Percentiles rank a stretch among this genome's conserved stretches.
Evolutionary conservation across 331 rosid species (phyloP).

Genomic region (Erythrophleum ivorense): DNA sequence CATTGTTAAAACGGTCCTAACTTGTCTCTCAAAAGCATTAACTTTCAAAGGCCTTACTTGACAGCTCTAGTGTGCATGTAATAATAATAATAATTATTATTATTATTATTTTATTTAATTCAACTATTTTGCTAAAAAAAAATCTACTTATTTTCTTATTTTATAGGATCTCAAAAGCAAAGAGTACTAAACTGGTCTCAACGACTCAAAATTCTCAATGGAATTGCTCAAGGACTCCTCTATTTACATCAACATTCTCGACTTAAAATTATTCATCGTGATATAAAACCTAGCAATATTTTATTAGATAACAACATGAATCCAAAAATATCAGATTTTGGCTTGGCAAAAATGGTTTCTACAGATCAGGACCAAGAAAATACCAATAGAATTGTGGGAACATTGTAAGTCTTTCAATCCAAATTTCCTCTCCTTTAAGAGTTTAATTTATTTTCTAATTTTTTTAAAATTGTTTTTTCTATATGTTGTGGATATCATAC

Average conservation of each 20-base stretch:
- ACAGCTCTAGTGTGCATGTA: no score
- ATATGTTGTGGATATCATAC: background rate
- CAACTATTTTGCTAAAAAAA: no score
- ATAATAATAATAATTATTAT: no score
- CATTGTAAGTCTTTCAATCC: background rate
- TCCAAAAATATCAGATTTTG: background rate
- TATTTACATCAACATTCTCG: background rate
- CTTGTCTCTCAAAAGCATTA: no score
- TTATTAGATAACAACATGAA: background rate
- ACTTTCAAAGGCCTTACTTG: no score
- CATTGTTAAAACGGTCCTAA: no score
- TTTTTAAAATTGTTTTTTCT: background rate
- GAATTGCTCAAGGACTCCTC: background rate
- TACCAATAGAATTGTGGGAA: background rate
- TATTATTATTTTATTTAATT: no score
- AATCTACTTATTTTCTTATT: no score
- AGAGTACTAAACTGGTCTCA: background rate
- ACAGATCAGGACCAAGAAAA: background rate
- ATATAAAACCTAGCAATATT: background rate
- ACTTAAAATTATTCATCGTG: background rate
- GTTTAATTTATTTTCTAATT: no score
- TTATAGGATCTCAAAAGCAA: background rate
- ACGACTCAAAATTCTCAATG: background rate
- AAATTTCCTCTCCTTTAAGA: background rate
- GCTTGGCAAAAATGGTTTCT: background rate